Percentiles rank a stretch among this genome's conserved stretches.
Evolutionary conservation across 176 grass and related monocot genomes (phyloP).

Genomic region (bread wheat (Triticum aestivum)): IWGSC_CS_RefSeq_v2.1 NC_057805.1:494110781-494111280

Average conservation of each 20-base stretch:
- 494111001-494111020: constrained; percentile 73
- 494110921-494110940: not conserved
- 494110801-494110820: not conserved
- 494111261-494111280: constrained; percentile 94
- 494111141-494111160: not conserved
- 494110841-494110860: constrained; percentile 56
- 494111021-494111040: constrained; percentile 83
- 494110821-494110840: not conserved
- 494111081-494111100: not conserved
- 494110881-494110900: constrained; percentile 74
- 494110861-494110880: constrained; percentile 59
- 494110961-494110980: not conserved
- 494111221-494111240: constrained; percentile 84
- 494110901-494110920: constrained; percentile 83
- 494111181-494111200: constrained; percentile 66
- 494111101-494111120: constrained; percentile 1
- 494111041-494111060: constrained; percentile 97
- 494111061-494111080: constrained; percentile 86
- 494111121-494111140: constrained; percentile 14
- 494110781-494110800: not conserved
- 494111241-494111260: constrained; percentile 76
- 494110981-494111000: not conserved
- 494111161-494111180: not conserved
- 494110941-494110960: constrained; percentile 14
- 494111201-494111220: constrained; percentile 95